These are phyloP conservation scores for Ogataea ramenticola DNA, from an alignment of 805 yeast genomes.

Conservation along the genomic window DNA sequence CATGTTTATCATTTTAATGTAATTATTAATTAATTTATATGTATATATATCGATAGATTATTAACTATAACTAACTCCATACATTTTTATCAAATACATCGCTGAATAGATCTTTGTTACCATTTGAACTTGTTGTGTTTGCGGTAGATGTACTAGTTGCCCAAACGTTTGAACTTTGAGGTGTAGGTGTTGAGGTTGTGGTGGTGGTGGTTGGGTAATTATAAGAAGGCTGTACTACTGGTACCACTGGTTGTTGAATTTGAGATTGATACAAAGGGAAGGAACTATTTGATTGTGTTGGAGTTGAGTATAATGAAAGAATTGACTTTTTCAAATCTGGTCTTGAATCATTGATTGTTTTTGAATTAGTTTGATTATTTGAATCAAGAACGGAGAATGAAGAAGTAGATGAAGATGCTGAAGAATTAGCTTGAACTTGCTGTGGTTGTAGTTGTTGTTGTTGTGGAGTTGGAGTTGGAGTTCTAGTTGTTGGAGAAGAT, in stretches of 20 bases:
- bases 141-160: conserved; percentile 1
- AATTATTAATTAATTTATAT: too few relatives aligned
- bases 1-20: neutral
- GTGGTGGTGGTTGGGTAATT: too few relatives aligned
- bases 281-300: conserved; percentile 5
- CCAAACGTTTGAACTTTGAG: conserved; percentile 9
- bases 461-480: neutral
- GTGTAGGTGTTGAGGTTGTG: too few relatives aligned
- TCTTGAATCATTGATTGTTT: conserved; percentile 29
- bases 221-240: too few relatives aligned
- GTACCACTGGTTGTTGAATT: neutral
- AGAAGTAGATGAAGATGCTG: conserved; percentile 5
- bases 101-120: conserved; percentile 19
- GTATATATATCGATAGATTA: neutral
- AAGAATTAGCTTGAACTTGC: conserved; percentile 2
- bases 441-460: conserved; percentile 1
- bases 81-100: conserved; percentile 22
- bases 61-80: conserved; percentile 13
- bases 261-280: neutral
- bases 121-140: conserved; percentile 2
- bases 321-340: conserved; percentile 92
- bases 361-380: conserved; percentile 5
- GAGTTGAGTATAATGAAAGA: conserved; percentile 70
- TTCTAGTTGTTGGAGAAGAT: neutral
- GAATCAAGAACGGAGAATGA: neutral